A percentile compares a stretch with the other conserved stretches of the same genome.
These are phyloP conservation scores for Dioszegia hungarica DNA, from an alignment of 768 basidiomycete genomes.

Conservation along the genomic window DNA sequence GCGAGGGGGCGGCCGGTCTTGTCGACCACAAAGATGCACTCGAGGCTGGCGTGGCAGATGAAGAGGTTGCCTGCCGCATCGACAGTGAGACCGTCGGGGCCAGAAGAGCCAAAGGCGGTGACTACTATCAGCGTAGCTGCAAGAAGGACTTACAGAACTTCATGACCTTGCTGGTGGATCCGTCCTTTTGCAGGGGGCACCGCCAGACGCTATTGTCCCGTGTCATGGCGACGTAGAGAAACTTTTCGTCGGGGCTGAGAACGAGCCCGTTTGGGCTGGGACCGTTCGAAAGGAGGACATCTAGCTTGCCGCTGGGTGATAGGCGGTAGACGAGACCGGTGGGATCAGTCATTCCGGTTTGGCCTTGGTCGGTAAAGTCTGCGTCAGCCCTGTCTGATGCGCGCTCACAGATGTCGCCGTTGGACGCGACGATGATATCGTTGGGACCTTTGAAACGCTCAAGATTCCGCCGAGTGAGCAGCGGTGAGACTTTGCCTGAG, in stretches of 20 bases:
- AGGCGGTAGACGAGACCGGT: constrained; percentile 21
- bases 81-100: constrained; percentile 27
- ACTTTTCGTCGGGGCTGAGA: constrained; percentile 19
- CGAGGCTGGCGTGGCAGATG: constrained; percentile 19
- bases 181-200: constrained; percentile 21
- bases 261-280: constrained; percentile 23
- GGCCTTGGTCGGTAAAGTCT: constrained; percentile 33
- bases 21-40: constrained; percentile 22
- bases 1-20: constrained; percentile 16
- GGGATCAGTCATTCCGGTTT: constrained; percentile 26
- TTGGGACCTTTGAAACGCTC: constrained; percentile 25
- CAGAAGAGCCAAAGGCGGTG: constrained; percentile 17
- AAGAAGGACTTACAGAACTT: constrained; percentile 18
- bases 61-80: constrained; percentile 22
- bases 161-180: constrained; percentile 18
- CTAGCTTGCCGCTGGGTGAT: constrained; percentile 17
- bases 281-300: constrained; percentile 16
- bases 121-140: constrained; percentile 2
- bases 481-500: constrained; percentile 3
- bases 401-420: constrained; percentile 20
- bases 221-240: constrained; percentile 26
- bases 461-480: constrained; percentile 14
- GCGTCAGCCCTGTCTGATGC: neutral
- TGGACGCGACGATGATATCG: constrained; percentile 15
- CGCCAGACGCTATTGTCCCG: constrained; percentile 24